Evolutionary conservation across 805 yeast species (phyloP), one percentile per base, ranked within the genome.

Genomic region (Pichia scutulata): DNA sequence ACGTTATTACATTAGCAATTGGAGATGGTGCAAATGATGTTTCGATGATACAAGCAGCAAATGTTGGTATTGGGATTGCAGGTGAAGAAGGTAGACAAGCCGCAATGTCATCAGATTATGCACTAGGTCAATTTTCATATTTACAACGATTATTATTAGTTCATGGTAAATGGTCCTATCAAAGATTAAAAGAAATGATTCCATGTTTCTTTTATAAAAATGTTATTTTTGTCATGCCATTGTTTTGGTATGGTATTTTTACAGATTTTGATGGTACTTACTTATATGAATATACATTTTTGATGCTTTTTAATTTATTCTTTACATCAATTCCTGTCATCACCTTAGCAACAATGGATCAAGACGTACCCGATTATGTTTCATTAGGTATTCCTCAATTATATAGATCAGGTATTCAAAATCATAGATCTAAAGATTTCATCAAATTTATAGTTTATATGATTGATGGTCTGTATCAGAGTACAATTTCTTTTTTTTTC

Each of bases 11-110:
- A 0, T 71, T 86, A 51, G 88, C 92, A 0, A 80, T 86, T 62
- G 95, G 95, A 30, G 95, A 86, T 63, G 95, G 95, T 55, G 87
- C 93, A 24, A 86, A 86, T 61, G 95, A 86, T 64, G 93, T 86
- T 46, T 86, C 93, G 9, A 86, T 86, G 95, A 86, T 86, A 55
- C 92, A 85, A 60, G 85, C 87, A 33, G 92, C 95, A 5, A 84
- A 86, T 63, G 81, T 86, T 33, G 95, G 95, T 51, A 83, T 86
- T 39, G 95, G 95, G 55, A 85, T 86, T 60, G 92, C 89, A 7
- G 95, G 95, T 56, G 87, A 84, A 58, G 95, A 86, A 68, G 95
- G 95, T 52, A 70, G 93, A 47, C 90, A 85, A 61, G 95, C 95
- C 1, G 93, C 82, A 10, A 86, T 86, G 95, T 80, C 89, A 1